Evolutionary conservation across 2,329 filamentous ascomycete species (phyloP), one percentile per base, ranked within the genome.

Genomic region (Colletotrichum viniferum): DNA sequence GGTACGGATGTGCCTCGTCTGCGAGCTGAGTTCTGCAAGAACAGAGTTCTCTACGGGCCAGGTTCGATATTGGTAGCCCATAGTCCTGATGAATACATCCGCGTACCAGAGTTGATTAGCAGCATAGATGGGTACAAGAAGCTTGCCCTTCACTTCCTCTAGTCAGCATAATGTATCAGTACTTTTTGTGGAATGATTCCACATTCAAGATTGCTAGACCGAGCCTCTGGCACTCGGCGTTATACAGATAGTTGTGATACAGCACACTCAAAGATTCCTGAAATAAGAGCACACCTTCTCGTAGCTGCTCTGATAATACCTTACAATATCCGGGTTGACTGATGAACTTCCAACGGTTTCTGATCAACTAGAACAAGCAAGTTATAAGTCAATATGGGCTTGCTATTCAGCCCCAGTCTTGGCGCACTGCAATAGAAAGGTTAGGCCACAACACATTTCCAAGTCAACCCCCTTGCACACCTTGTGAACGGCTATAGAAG

Each of bases 1-100:
- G 85, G 85, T 1, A 86, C 85, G 3, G 84, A 86, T 52, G 81
- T 84, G 6, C 85, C 84, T 6, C 79, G 84, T 5, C 78, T 86
- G 9, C 80, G 78, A 38, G 78, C 58, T 77, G 82, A 61, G 73
- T 80, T 21, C 80, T 79, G 78, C 38, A 32, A 82, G 56, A 85
- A 80, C 55, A 83, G 82, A 64, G 82, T 84, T 18, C 78, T 86
- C 24, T 86, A 86, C 71, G 84, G 84, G 1, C 85, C 84, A 3
- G 85, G 84, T 0, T 83, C 83, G 7, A 86, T 86, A 58, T 70
- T 82, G 6, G 81, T 84, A 0, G 85, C 85, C 1, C 85, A 86
- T 70, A 82, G 84, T 4, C 81, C 81, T 9, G 81, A 84, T 71
- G 84, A 86, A 78, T 80, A 81, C 38, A 82, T 86, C 18, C 74